Evolutionary conservation across 192 early-diverging fungal genomes (phyloP).

Genomic region (Gamsiella multidivaricata): DNA sequence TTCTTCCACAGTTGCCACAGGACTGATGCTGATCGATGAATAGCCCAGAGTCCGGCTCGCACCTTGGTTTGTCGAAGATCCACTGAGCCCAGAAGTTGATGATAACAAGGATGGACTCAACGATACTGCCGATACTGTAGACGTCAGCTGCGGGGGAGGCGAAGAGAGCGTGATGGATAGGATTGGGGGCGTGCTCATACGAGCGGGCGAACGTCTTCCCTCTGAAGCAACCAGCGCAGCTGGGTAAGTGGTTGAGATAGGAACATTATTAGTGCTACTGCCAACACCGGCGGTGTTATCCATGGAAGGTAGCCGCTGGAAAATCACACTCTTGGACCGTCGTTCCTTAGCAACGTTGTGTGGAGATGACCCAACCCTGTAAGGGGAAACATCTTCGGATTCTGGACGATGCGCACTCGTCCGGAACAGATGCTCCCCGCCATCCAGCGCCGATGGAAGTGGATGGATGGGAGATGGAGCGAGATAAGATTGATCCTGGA

Average conservation of each 20-base stretch:
- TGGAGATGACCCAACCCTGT: not conserved
- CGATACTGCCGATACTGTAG: too few species aligned
- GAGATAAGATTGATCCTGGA: slow-evolving; percentile 39
- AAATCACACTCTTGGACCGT: slow-evolving; percentile 36
- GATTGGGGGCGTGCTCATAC: not conserved
- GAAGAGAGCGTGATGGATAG: slow-evolving; percentile 4
- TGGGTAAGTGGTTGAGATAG: not conserved
- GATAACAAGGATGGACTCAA: too few species aligned
- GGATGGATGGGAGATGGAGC: slow-evolving; percentile 45
- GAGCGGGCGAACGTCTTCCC: not conserved
- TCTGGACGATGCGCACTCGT: not conserved
- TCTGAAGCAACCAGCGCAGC: not conserved
- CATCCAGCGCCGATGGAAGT: slow-evolving; percentile 24
- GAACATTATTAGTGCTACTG: not conserved
- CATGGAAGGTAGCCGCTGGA: not conserved
- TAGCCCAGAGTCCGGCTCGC: not conserved
- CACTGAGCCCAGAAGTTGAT: too few species aligned
- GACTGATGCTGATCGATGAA: not conserved
- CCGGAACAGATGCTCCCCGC: slow-evolving; percentile 24
- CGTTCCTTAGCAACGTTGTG: slow-evolving; percentile 12
- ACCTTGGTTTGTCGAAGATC: too few species aligned
- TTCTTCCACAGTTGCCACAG: not conserved
- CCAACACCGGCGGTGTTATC: not conserved
- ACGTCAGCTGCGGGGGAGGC: not conserved
- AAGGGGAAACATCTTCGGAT: not conserved